Percentiles rank a stretch among this genome's conserved stretches.
Conservation (phyloP, 495 filamentous ascomycete genomes). For the Hypoxylon subgilvum region DNA sequence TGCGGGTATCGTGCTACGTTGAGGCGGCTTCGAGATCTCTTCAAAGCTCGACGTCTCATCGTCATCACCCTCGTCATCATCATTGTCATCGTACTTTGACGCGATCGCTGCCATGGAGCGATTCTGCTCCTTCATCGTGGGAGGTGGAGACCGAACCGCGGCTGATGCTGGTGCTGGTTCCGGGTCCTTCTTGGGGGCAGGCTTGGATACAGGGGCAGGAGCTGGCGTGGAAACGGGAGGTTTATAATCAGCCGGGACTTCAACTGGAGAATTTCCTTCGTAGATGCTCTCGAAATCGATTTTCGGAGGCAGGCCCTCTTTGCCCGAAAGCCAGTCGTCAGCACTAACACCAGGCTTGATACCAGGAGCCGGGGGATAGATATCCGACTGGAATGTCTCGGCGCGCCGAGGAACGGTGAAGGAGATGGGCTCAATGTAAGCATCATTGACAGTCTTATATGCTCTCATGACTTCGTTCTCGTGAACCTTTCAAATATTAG, state of each 20-base stretch:
- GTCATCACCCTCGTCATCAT: constrained; percentile 64
- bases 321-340: constrained; percentile 83
- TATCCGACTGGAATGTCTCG: constrained; percentile 97
- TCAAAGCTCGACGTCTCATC: constrained; percentile 83
- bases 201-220: constrained; percentile 56
- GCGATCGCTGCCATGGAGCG: constrained; percentile 82
- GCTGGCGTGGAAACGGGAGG: constrained; percentile 58
- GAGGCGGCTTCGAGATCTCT: constrained; percentile 68
- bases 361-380: constrained; percentile 84
- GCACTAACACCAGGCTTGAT: constrained; percentile 78
- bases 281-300: constrained; percentile 92
- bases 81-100: constrained; percentile 80
- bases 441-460: constrained; percentile 95
- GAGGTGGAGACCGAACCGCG: constrained; percentile 61
- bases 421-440: constrained; percentile 93
- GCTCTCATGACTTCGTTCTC: constrained; percentile 96
- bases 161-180: constrained; percentile 56
- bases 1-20: constrained; percentile 45
- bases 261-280: constrained; percentile 77
- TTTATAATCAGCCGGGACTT: constrained; percentile 74
- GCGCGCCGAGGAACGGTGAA: constrained; percentile 94
- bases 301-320: constrained; percentile 82
- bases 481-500: constrained; percentile 64
- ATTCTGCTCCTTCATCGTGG: constrained; percentile 80
- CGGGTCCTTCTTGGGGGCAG: constrained; percentile 62